These are phyloP conservation scores for Termitomyces titanicus DNA, from an alignment of 768 basidiomycete species.

Conservation along the genomic window DNA sequence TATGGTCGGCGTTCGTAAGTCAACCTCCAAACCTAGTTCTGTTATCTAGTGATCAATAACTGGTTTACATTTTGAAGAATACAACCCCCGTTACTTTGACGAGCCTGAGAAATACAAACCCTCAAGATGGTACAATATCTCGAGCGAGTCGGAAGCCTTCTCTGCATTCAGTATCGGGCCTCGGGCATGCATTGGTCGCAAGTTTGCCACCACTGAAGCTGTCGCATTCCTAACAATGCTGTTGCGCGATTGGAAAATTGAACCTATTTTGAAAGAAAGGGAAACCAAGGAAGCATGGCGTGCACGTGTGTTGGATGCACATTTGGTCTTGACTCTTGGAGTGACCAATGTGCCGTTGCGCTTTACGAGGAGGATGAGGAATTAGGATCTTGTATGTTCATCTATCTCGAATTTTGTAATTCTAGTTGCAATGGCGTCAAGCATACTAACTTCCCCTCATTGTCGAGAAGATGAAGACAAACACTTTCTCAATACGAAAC, in stretches of 20 bases:
- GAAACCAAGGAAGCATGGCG: slow-evolving; percentile 38
- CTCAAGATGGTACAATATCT: slow-evolving; percentile 44
- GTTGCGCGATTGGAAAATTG: slow-evolving; percentile 49
- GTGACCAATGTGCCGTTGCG: slow-evolving; percentile 30
- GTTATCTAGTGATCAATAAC: background rate
- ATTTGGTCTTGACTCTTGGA: slow-evolving; percentile 32
- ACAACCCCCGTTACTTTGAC: slow-evolving; percentile 47
- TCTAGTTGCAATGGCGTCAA: too few species aligned
- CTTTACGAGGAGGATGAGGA: slow-evolving; percentile 23
- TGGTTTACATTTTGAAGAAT: slow-evolving; percentile 26
- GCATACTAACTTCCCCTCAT: too few species aligned
- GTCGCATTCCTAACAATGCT: slow-evolving; percentile 52
- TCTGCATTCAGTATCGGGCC: slow-evolving; percentile 49
- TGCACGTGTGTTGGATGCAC: slow-evolving; percentile 32
- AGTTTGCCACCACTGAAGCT: slow-evolving; percentile 50
- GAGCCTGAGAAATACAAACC: slow-evolving; percentile 46
- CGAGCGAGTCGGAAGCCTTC: slow-evolving; percentile 39
- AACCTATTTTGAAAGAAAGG: slow-evolving; percentile 35
- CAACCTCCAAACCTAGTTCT: background rate
- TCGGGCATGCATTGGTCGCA: too few species aligned
- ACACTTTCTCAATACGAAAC: background rate
- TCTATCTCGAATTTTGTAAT: too few species aligned
- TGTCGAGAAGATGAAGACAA: background rate
- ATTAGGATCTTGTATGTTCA: background rate
- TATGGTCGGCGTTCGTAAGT: slow-evolving; percentile 48